phyloP scores from a whole-genome alignment of 148 eudicot species.

The Suaeda aralocaspica region DNA sequence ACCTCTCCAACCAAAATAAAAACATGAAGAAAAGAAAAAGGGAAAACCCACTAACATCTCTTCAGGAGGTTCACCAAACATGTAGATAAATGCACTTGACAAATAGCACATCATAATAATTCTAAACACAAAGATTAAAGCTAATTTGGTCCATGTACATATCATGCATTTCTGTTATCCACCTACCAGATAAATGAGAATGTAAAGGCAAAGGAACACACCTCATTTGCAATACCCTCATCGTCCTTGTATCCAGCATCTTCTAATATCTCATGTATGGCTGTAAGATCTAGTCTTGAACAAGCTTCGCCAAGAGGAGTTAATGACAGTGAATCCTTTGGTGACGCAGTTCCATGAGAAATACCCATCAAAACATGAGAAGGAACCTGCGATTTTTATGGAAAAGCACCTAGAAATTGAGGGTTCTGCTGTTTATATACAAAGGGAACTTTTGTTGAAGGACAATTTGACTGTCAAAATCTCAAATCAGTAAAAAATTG shows the following conservation, averaged over 20 bases:
- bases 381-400: slow-evolving; percentile 48
- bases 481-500: not conserved
- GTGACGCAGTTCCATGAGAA: slow-evolving; percentile 43
- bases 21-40: too few relatives aligned
- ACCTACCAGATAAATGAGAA: not conserved
- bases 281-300: slow-evolving; percentile 69
- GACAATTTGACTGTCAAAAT: not conserved
- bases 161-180: slow-evolving; percentile 1
- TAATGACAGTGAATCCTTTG: slow-evolving; percentile 40
- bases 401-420: slow-evolving; percentile 3
- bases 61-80: too few relatives aligned
- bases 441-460: not conserved
- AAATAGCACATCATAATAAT: not conserved
- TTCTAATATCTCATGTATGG: slow-evolving; percentile 74
- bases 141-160: not conserved
- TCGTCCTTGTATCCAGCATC: slow-evolving; percentile 74
- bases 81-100: not conserved
- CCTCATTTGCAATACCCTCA: slow-evolving; percentile 73
- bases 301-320: slow-evolving; percentile 77
- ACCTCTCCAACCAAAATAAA: too few relatives aligned
- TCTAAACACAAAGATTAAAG: not conserved
- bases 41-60: too few relatives aligned
- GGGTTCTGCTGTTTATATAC: not conserved
- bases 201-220: slow-evolving; percentile 14
- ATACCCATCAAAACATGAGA: slow-evolving; percentile 74